phyloP scores from a whole-genome alignment of 2,329 filamentous ascomycete genomes.

The Mariannaea sp. region DNA sequence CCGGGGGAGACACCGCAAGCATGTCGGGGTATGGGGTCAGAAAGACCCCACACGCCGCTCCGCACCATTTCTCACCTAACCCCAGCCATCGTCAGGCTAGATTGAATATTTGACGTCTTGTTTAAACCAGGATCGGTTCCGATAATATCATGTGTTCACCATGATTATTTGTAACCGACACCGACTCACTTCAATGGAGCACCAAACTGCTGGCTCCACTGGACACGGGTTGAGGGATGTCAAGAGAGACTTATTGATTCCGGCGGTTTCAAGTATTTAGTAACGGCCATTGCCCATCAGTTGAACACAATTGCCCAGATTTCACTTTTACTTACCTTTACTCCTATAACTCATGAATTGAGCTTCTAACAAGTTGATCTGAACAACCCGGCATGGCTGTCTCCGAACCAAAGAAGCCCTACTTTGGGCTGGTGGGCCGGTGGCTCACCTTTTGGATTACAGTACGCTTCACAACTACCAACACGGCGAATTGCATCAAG shows the following conservation, averaged over 20 bases:
- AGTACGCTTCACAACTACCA: not conserved
- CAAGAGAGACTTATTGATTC: not conserved
- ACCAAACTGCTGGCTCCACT: not conserved
- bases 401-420: not conserved
- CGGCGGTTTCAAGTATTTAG: not conserved
- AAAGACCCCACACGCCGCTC: not conserved
- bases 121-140: conserved; percentile 2
- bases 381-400: not conserved
- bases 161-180: conserved; percentile 1
- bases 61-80: not conserved
- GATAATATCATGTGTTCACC: not conserved
- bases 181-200: not conserved
- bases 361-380: not conserved
- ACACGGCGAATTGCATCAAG: not conserved
- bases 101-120: not conserved
- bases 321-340: not conserved
- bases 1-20: too few relatives aligned
- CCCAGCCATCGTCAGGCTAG: not conserved
- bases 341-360: not conserved
- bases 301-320: not conserved
- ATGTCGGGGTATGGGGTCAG: too few relatives aligned
- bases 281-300: not conserved
- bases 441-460: conserved; percentile 8
- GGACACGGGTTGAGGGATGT: not conserved
- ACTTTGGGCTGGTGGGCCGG: not conserved